Evolutionary conservation across 495 filamentous ascomycete genomes (phyloP).

Genomic region (Letharia lupina): DNA sequence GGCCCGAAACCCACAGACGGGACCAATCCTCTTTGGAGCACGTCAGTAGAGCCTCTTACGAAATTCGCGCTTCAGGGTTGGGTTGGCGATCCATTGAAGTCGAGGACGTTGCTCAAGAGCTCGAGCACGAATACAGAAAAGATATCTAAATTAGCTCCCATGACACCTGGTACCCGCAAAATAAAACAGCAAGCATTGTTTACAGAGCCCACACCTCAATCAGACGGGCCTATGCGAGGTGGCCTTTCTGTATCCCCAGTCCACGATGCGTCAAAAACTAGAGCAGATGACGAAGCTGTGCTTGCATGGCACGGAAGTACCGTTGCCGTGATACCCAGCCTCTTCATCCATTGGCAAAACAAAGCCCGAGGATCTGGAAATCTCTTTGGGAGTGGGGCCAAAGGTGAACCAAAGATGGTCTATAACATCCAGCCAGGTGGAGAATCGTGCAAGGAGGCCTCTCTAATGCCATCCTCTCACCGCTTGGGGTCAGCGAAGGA

Average conservation of each 20-base stretch:
- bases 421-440: constrained; percentile 53
- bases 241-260: constrained; percentile 54
- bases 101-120: constrained; percentile 28
- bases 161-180: constrained; percentile 75
- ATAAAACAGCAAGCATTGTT: constrained; percentile 48
- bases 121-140: constrained; percentile 31
- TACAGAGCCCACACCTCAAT: constrained; percentile 33
- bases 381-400: constrained; percentile 33
- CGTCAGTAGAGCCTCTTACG: constrained; percentile 34
- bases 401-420: constrained; percentile 26
- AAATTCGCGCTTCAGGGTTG: constrained; percentile 63
- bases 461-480: constrained; percentile 40
- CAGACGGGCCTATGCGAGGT: constrained; percentile 42
- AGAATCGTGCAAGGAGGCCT: constrained; percentile 53
- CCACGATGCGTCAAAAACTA: constrained; percentile 31
- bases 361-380: constrained; percentile 53
- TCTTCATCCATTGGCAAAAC: constrained; percentile 61
- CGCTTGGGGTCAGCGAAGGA: constrained; percentile 28
- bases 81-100: constrained; percentile 37
- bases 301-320: constrained; percentile 60
- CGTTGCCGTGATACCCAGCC: constrained; percentile 52
- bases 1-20: constrained; percentile 39
- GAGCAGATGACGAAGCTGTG: constrained; percentile 50
- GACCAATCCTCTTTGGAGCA: background rate
- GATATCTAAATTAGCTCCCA: constrained; percentile 60